Percentiles rank a stretch among this genome's conserved stretches.
phyloP scores from a whole-genome alignment of 805 yeast genomes.

The Kuraishia hungarica region DNA sequence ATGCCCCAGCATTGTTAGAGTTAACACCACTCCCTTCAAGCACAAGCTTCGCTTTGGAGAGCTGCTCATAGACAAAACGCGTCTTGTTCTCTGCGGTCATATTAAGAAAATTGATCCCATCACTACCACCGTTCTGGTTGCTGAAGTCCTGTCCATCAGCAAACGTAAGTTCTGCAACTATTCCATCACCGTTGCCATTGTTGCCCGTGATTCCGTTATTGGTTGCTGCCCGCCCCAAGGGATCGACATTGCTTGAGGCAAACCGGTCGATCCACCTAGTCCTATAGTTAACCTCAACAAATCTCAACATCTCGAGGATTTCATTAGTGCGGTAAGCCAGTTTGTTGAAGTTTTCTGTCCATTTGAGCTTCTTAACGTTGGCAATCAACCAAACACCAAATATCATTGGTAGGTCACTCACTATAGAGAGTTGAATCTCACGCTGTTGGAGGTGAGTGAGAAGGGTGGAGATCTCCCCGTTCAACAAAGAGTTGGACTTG shows the following conservation, averaged over 20 bases:
- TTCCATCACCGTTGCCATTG: slow-evolving; percentile 6
- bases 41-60: neutral
- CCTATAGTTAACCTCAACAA: slow-evolving; percentile 47
- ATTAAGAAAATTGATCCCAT: neutral
- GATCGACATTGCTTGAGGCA: slow-evolving; percentile 22
- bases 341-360: slow-evolving; percentile 36
- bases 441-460: slow-evolving; percentile 20
- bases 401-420: slow-evolving; percentile 60
- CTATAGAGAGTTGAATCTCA: slow-evolving; percentile 24
- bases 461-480: slow-evolving; percentile 21
- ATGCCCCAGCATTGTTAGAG: neutral
- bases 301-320: slow-evolving; percentile 45
- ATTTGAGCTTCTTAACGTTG: slow-evolving; percentile 46
- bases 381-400: slow-evolving; percentile 67
- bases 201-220: slow-evolving; percentile 2
- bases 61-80: neutral
- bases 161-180: slow-evolving; percentile 9
- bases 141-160: slow-evolving; percentile 15
- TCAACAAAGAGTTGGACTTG: slow-evolving; percentile 20
- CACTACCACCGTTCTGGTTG: neutral
- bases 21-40: neutral
- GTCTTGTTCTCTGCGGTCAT: neutral
- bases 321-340: slow-evolving; percentile 37
- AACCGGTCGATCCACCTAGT: slow-evolving; percentile 59
- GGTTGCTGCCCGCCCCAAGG: slow-evolving; percentile 7